phyloP scores from a whole-genome alignment of 495 filamentous ascomycete genomes.

The Beverwykella pulmonaria region DNA sequence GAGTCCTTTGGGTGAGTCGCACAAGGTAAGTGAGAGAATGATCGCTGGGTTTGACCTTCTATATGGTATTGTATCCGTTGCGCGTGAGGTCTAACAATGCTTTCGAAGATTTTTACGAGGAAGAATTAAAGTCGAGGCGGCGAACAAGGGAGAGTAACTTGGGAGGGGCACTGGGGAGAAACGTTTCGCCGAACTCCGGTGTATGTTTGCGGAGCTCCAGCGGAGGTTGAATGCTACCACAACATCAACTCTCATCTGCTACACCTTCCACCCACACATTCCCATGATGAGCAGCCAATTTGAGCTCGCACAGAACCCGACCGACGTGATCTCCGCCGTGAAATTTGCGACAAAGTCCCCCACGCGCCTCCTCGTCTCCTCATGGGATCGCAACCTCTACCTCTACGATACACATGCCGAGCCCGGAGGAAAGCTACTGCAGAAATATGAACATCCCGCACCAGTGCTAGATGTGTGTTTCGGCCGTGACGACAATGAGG shows the following conservation, averaged over 20 bases:
- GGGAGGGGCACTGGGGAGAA: neutral
- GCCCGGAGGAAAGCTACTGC: slow-evolving; percentile 62
- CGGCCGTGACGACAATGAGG: slow-evolving; percentile 74
- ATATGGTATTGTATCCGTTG: no score
- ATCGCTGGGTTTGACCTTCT: no score
- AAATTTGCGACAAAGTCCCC: slow-evolving; percentile 76
- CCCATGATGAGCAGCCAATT: slow-evolving; percentile 51
- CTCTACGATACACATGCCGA: slow-evolving; percentile 77
- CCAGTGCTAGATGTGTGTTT: slow-evolving; percentile 92
- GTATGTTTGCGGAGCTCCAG: slow-evolving; percentile 4
- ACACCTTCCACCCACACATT: neutral
- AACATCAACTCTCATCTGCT: neutral
- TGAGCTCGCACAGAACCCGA: slow-evolving; percentile 75
- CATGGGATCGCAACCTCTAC: slow-evolving; percentile 92
- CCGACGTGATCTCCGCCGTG: slow-evolving; percentile 83
- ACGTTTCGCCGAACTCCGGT: neutral
- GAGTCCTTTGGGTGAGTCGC: no score
- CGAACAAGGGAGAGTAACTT: slow-evolving; percentile 1
- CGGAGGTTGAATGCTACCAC: neutral
- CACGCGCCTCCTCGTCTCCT: slow-evolving; percentile 79
- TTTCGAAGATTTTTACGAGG: neutral
- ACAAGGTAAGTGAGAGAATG: no score
- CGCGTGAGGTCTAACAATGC: neutral
- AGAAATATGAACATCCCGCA: slow-evolving; percentile 77
- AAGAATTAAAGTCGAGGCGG: neutral